Conservation (phyloP, 768 basidiomycete genomes). For the Mrakia frigida region DNA sequence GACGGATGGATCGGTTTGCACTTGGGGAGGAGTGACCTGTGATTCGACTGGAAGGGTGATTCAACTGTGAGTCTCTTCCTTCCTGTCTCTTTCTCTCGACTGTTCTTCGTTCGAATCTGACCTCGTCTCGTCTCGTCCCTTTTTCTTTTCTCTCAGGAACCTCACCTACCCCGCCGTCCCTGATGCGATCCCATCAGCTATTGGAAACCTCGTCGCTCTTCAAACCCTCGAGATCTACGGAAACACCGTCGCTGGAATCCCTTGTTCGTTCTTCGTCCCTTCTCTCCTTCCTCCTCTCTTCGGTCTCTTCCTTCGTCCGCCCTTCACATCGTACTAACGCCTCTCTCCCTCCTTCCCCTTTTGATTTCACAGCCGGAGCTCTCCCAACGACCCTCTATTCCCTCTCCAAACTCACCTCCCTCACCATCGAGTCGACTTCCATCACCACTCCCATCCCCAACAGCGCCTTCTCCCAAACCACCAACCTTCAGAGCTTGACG, state of each 20-base stretch:
- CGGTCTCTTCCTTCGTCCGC: not conserved
- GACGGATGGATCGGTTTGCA: conserved; percentile 40
- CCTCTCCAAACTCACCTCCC: conserved; percentile 37
- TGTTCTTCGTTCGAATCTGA: not conserved
- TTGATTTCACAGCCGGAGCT: conserved; percentile 36
- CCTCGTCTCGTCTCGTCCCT: not conserved
- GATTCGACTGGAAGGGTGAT: conserved; percentile 41
- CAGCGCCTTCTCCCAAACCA: conserved; percentile 34
- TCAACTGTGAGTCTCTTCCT: conserved; percentile 37
- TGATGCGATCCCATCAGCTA: conserved; percentile 34
- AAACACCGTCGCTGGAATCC: conserved; percentile 37
- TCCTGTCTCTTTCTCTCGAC: not conserved
- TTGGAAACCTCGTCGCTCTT: conserved; percentile 41
- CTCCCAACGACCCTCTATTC: conserved; percentile 38
- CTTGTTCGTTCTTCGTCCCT: conserved; percentile 37
- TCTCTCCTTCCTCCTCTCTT: not conserved
- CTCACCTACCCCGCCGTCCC: conserved; percentile 43
- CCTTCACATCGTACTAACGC: not conserved
- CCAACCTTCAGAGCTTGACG: conserved; percentile 37
- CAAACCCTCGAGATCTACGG: conserved; percentile 40
- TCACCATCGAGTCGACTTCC: conserved; percentile 42
- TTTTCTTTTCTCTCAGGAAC: conserved; percentile 31
- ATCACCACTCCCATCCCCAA: conserved; percentile 38
- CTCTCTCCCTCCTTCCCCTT: too few relatives aligned
- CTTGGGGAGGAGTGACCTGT: conserved; percentile 42